Conservation (phyloP, 345 rosid genomes). For the Euphorbia tirucalli region DNA sequence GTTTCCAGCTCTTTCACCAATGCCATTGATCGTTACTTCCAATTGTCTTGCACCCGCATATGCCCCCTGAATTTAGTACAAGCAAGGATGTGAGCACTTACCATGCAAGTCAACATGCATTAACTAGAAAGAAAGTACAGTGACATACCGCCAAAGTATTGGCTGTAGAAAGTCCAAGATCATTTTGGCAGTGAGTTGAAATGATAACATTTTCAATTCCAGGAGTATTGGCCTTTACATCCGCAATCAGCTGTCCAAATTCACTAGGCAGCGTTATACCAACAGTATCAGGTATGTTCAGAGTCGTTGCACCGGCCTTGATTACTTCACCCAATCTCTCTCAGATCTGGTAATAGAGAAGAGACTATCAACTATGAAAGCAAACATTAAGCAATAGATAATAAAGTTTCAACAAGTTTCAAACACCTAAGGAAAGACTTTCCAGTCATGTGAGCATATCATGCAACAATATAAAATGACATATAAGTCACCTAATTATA, state of each 20-base stretch:
- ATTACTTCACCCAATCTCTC: conserved; percentile 87
- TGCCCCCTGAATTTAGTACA: conserved; percentile 63
- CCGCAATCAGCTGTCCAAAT: conserved; percentile 82
- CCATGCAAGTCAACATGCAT: neutral
- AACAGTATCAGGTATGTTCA: conserved; percentile 95
- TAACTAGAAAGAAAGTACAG: conserved; percentile 8
- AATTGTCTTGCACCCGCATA: conserved; percentile 88
- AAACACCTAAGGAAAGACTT: neutral
- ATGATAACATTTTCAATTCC: conserved; percentile 84
- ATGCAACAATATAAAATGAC: too few relatives aligned
- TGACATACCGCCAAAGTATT: conserved; percentile 75
- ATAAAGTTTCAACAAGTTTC: neutral
- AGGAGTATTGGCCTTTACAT: conserved; percentile 80
- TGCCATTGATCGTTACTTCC: conserved; percentile 95
- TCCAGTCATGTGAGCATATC: too few relatives aligned
- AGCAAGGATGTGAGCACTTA: conserved; percentile 19
- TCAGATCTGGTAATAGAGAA: conserved; percentile 57
- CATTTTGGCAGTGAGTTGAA: conserved; percentile 97
- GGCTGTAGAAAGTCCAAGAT: conserved; percentile 99
- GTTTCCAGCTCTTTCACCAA: conserved; percentile 99
- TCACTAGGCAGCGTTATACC: conserved; percentile 77
- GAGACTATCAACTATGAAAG: neutral
- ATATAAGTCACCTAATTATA: too few relatives aligned
- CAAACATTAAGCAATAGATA: neutral
- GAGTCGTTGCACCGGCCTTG: conserved; percentile 94